These are phyloP conservation scores for Juglanconis juglandina DNA, from an alignment of 2,329 filamentous ascomycete genomes.

Conservation along the genomic window DNA sequence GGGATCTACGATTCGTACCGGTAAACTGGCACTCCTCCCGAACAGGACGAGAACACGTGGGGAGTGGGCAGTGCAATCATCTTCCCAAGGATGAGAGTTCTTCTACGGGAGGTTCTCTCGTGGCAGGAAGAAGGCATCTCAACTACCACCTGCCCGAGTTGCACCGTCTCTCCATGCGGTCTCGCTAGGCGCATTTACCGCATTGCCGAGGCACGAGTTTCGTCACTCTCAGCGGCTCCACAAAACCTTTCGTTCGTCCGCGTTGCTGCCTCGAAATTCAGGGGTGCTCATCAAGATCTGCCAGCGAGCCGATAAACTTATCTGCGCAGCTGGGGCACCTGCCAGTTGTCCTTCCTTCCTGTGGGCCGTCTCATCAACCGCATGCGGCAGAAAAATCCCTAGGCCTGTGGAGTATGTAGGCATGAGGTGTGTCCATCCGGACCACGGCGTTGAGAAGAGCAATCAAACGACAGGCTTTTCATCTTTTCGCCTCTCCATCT, in stretches of 20 bases:
- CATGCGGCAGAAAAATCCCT: conserved; percentile 8
- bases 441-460: neutral
- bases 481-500: neutral
- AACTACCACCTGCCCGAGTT: neutral
- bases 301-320: conserved; percentile 15
- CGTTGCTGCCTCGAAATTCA: conserved; percentile 10
- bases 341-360: conserved; percentile 7
- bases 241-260: conserved; percentile 9
- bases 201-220: conserved; percentile 13
- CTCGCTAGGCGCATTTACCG: conserved; percentile 17
- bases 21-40: neutral
- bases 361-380: conserved; percentile 1
- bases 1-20: neutral
- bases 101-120: too few relatives aligned
- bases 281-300: conserved; percentile 16
- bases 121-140: neutral
- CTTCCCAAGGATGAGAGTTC: neutral
- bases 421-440: neutral
- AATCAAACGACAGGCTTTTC: neutral
- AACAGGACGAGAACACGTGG: neutral
- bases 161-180: neutral
- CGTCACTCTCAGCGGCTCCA: conserved; percentile 11
- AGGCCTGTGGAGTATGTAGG: neutral
- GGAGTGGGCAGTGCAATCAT: neutral
- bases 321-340: conserved; percentile 7